These are phyloP conservation scores for Penicillium chermesinum DNA, from an alignment of 495 filamentous ascomycete species.

Conservation along the genomic window DNA sequence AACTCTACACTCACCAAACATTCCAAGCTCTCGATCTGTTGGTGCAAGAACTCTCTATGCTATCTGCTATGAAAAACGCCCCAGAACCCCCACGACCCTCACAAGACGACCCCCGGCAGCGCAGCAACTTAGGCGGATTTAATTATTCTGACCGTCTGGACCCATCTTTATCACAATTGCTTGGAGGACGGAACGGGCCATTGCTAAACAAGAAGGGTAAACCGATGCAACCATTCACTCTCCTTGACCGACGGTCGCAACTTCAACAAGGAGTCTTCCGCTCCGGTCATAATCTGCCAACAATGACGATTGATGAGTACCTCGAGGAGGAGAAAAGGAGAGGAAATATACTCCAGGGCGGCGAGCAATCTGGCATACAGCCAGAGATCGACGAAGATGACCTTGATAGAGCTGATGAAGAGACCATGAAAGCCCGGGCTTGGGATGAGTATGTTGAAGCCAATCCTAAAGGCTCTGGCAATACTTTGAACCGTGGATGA, in stretches of 20 bases:
- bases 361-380: conserved; percentile 63
- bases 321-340: conserved; percentile 81
- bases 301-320: conserved; percentile 98
- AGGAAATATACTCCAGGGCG: conserved; percentile 82
- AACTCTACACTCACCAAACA: conserved; percentile 67
- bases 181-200: conserved; percentile 58
- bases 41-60: conserved; percentile 74
- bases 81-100: conserved; percentile 21
- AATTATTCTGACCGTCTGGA: conserved; percentile 77
- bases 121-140: conserved; percentile 31
- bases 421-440: conserved; percentile 86
- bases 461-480: conserved; percentile 82
- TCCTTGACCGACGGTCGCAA: conserved; percentile 71
- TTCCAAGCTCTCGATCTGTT: conserved; percentile 83
- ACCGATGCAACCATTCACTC: conserved; percentile 85
- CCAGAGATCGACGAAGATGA: conserved; percentile 85
- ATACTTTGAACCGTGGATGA: conserved; percentile 79
- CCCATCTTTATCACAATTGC: conserved; percentile 49
- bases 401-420: conserved; percentile 73
- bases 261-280: conserved; percentile 81
- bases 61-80: conserved; percentile 62
- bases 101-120: conserved; percentile 48
- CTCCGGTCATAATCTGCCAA: conserved; percentile 86
- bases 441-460: conserved; percentile 95
- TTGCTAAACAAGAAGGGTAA: conserved; percentile 77